Base-by-base conservation (phyloP, 2,329 filamentous ascomycete genomes). In the Ophiostoma triangulosporum region DNA sequence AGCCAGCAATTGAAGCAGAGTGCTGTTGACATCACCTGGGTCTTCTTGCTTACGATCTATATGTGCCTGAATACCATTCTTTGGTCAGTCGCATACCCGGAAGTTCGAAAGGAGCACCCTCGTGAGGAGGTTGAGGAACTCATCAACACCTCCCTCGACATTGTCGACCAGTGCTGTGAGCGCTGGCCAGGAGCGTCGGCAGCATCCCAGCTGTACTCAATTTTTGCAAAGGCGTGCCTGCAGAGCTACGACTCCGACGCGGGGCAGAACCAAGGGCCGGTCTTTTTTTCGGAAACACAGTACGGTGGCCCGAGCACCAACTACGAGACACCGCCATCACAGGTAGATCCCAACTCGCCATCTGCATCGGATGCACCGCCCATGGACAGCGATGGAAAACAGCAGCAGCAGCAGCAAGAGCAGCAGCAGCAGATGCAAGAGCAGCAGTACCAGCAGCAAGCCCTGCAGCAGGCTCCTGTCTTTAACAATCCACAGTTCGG, bases 121-220 rank as follows among this genome's bases (percentile, higher is more conserved):
- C 80, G 83, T 20, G 81, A 88, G 45, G 84, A 93, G 58, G 84
- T 95, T 0, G 82, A 91, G 62, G 73, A 79, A 26, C 77, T 93
- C 59, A 75, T 95, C 43, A 76, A 83, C 48, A 77, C 82, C 20
- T 86, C 87, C 0, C 72, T 96, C 55, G 84, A 90, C 51, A 84
- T 86, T 4, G 84, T 97, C 56, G 77, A 83, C 55, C 79, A 84
- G 54, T 90, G 88, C 54, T 85, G 86, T 0, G 86, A 91, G 62
- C 78, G 90, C 56, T 97, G 93, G 93, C 93, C 93, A 0, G 93
- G 91, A 11, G 89, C 91, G 1, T 78, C 83, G 36, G 86, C 88
- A 15, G 89, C 90, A 3, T 81, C 88, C 9, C 81, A 93, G 60
- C 77, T 97, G 12, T 97, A 96, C 64, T 75, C 78, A n/a, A 89